Percentiles rank a stretch among this genome's conserved stretches.
Conservation (phyloP, 768 basidiomycete genomes). For the Hygrophorus pudorinus region DNA sequence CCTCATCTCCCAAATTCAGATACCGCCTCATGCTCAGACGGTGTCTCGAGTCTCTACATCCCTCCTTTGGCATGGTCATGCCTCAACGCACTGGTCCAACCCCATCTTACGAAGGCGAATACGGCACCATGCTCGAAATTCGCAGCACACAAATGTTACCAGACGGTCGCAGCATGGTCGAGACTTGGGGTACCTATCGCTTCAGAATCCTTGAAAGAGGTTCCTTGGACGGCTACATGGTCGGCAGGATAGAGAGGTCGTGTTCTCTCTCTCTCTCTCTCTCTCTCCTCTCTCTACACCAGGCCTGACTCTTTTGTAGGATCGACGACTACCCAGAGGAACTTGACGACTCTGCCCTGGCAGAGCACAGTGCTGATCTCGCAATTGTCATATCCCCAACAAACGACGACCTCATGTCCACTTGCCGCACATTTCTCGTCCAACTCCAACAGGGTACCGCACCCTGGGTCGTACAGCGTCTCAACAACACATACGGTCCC, state of each 20-base stretch:
- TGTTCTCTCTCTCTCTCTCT: constrained; percentile 11
- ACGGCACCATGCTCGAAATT: constrained; percentile 92
- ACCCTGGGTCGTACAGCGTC: constrained; percentile 88
- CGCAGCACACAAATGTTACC: constrained; percentile 75
- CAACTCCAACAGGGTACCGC: constrained; percentile 55
- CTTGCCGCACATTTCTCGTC: constrained; percentile 34
- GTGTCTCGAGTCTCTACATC: constrained; percentile 68
- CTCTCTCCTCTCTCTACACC: background rate
- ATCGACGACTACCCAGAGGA: constrained; percentile 29
- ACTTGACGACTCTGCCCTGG: constrained; percentile 22
- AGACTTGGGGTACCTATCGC: constrained; percentile 51
- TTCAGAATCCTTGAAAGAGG: constrained; percentile 85
- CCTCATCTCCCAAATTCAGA: constrained; percentile 30
- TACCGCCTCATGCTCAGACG: constrained; percentile 96
- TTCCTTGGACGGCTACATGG: constrained; percentile 81
- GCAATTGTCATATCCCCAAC: constrained; percentile 6
- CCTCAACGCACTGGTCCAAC: constrained; percentile 36
- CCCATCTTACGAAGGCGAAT: constrained; percentile 39
- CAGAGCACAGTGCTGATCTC: background rate
- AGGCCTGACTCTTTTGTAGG: background rate
- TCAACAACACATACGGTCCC: constrained; percentile 68
- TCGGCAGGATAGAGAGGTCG: constrained; percentile 65
- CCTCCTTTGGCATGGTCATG: constrained; percentile 93
- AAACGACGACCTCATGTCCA: constrained; percentile 40
- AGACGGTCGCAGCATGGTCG: constrained; percentile 84